Conservation (phyloP, 257 asterid genomes). For the Salvia rosmarinus region DNA sequence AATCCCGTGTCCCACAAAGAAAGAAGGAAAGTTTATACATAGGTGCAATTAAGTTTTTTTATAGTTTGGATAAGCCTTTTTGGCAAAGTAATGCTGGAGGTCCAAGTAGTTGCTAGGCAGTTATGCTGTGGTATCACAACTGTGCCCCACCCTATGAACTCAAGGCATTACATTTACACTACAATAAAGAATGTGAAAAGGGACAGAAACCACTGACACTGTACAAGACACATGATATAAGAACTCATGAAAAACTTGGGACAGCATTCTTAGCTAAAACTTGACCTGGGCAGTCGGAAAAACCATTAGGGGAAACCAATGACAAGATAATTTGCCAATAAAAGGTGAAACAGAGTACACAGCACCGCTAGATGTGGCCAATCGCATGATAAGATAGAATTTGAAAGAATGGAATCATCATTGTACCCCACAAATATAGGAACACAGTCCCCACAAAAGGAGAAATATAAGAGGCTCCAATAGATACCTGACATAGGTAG, state of each 20-base stretch:
- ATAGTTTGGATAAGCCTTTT: not conserved
- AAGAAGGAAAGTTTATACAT: not conserved
- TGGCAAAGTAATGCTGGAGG: not conserved
- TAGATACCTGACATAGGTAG: constrained; percentile 15
- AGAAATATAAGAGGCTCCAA: constrained; percentile 20
- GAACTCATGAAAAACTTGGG: not conserved
- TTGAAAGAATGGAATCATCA: constrained; percentile 9
- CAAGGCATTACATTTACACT: not conserved
- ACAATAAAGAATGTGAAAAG: constrained; percentile 10
- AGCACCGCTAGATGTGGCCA: constrained; percentile 8
- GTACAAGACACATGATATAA: not conserved
- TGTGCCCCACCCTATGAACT: not conserved
- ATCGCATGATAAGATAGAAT: not conserved
- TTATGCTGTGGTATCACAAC: not conserved
- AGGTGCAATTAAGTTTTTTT: not conserved
- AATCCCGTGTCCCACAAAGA: not conserved
- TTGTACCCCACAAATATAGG: constrained; percentile 13
- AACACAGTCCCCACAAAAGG: constrained; percentile 15
- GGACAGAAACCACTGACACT: not conserved
- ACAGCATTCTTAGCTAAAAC: constrained; percentile 18
- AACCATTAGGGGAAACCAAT: not conserved
- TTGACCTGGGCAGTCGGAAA: not conserved
- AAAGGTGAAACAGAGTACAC: constrained; percentile 19
- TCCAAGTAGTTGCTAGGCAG: not conserved
- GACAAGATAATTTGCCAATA: constrained; percentile 24